Evolutionary conservation across 176 grass and related monocot genomes (phyloP).

Genomic region (Oryza glumipatula): DNA sequence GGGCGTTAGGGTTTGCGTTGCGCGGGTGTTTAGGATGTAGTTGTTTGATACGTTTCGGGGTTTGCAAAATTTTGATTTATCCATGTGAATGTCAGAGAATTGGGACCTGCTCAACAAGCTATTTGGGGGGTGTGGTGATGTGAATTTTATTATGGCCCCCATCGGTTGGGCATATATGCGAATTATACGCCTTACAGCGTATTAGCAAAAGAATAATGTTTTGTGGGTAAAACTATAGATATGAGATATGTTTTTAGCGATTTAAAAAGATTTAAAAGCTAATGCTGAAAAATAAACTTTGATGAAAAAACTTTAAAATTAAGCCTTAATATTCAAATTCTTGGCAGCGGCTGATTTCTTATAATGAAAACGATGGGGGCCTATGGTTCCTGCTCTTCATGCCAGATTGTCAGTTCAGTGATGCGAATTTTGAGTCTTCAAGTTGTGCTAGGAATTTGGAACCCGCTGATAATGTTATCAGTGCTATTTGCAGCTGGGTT

Average conservation of each 20-base stretch:
- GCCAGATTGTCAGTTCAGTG: background rate
- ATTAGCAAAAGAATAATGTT: too few species aligned
- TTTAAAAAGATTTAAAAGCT: too few species aligned
- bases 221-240: too few species aligned
- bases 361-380: too few species aligned
- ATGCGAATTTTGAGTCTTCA: too few species aligned
- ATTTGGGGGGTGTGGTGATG: background rate
- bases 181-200: too few species aligned
- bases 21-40: background rate
- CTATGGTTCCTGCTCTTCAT: background rate
- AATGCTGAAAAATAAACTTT: too few species aligned
- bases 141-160: background rate
- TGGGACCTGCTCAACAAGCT: background rate
- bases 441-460: background rate
- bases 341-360: too few species aligned
- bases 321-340: too few species aligned
- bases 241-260: too few species aligned
- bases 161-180: too few species aligned
- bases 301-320: too few species aligned
- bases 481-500: background rate
- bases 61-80: background rate
- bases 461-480: background rate
- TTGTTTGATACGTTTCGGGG: background rate
- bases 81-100: background rate
- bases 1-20: slow-evolving; percentile 15